These are phyloP conservation scores for Emmonsiellopsis sp. DNA, from an alignment of 2,329 filamentous ascomycete species.

Conservation along the genomic window DNA sequence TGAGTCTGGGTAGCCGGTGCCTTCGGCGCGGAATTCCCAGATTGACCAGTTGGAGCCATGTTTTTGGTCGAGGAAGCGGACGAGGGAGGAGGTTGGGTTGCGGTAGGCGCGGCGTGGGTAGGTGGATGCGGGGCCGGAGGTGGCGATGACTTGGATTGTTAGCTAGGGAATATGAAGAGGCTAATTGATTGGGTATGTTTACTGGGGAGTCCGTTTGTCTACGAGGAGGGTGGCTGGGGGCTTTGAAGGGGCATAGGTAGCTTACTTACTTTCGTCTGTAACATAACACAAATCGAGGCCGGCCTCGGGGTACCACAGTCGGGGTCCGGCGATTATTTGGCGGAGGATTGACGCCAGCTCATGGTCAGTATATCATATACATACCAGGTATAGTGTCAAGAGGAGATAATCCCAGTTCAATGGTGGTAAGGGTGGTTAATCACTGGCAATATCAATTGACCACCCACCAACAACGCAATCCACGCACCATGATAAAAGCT, in stretches of 20 bases:
- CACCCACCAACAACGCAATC: no score
- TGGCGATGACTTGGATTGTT: slow-evolving; percentile 45
- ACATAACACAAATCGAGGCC: slow-evolving; percentile 94
- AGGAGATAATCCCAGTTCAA: no score
- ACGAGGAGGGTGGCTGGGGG: no score
- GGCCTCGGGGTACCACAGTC: slow-evolving; percentile 73
- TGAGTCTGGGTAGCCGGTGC: slow-evolving; percentile 86
- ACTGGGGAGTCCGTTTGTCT: slow-evolving; percentile 14
- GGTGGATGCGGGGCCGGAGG: slow-evolving; percentile 79
- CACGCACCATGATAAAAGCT: no score
- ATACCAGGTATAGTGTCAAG: neutral
- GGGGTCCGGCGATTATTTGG: slow-evolving; percentile 82
- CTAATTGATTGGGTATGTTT: neutral
- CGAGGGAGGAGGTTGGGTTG: slow-evolving; percentile 79
- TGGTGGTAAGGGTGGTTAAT: no score
- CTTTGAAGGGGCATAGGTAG: slow-evolving; percentile 21
- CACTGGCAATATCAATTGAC: no score
- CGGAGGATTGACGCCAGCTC: slow-evolving; percentile 64
- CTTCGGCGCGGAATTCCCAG: slow-evolving; percentile 96
- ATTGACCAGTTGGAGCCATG: slow-evolving; percentile 84
- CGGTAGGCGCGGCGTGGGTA: slow-evolving; percentile 90
- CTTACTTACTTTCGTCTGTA: slow-evolving; percentile 55
- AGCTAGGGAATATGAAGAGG: neutral
- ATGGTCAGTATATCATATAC: neutral
- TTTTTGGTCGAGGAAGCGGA: slow-evolving; percentile 76